Percentiles rank a stretch among this genome's conserved stretches.
Evolutionary conservation across 2,329 filamentous ascomycete species (phyloP).

Genomic region (Paracoccidioides brasiliensis): DNA sequence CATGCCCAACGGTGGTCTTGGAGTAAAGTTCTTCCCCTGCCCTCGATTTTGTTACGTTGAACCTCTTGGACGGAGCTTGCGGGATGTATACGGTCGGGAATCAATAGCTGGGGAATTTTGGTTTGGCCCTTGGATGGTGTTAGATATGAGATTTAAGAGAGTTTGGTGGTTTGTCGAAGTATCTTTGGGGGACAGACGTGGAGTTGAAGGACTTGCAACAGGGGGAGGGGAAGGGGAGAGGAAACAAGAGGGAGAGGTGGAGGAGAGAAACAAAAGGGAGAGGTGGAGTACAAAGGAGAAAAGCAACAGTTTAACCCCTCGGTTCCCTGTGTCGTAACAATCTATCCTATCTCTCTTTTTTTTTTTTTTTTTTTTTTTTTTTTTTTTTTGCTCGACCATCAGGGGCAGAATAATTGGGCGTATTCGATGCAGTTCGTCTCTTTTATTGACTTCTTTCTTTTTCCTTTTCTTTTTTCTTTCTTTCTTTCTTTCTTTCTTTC

Average conservation of each 20-base stretch:
- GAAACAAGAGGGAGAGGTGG: background rate
- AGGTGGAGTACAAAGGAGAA: too few relatives aligned
- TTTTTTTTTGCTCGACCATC: background rate
- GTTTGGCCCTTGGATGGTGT: background rate
- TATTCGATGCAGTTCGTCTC: background rate
- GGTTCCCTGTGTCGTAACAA: too few relatives aligned
- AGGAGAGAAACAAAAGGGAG: background rate
- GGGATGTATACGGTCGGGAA: background rate
- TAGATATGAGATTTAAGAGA: background rate
- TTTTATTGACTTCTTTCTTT: background rate
- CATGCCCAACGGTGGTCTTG: too few relatives aligned
- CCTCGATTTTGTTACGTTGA: background rate
- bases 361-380: too few relatives aligned
- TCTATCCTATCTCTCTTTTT: too few relatives aligned
- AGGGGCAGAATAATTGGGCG: background rate
- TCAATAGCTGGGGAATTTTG: background rate
- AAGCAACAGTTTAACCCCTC: too few relatives aligned
- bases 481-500: background rate
- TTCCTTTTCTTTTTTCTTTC: background rate
- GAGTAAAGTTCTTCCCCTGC: too few relatives aligned
- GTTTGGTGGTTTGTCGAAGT: too few relatives aligned
- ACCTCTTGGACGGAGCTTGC: background rate
- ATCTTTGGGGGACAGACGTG: too few relatives aligned
- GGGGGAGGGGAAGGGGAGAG: background rate
- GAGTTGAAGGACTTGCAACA: too few relatives aligned